Base-by-base conservation (phyloP, 208 protist genomes). In the Crithidia fasciculata region DNA sequence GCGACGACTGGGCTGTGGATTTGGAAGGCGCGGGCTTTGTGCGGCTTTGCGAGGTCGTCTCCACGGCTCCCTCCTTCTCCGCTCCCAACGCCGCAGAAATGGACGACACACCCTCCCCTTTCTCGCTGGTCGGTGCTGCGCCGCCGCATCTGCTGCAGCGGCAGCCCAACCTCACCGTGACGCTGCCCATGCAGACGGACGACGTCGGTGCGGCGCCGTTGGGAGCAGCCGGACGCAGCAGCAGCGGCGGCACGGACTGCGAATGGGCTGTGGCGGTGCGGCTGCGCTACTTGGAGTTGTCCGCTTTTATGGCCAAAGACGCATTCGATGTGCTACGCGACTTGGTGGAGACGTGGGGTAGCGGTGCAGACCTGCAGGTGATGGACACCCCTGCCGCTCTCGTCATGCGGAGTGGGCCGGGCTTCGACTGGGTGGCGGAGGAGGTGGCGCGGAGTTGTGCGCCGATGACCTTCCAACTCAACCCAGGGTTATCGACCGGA, bases 281-380 rank as follows among this genome's bases (percentile, higher is more conserved):
- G 40, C 72, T 89, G 65, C 74, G 79, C 36, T 74, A 84, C 12
- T 19, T 91, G 8, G 75, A 84, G 69, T 73, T 80, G 8, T 80
- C 78, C 39, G 78, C 79, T 47, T 89, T 86, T 54, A 81, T 85
- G 71, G 87, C 87, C 0, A 78, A 85, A 56, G 87, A 91, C 52
- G 76, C 87, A 2, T 76, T 89, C 12, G 73, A 82, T 47, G 80
- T 80, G 13, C 76, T 87, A 4, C 66, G 69, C 40, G 82, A 81
- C 4, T 37, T 86, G 6, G 54, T 79, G 3, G 75, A 72, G 47
- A 60, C 76, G 37, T 86, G 82, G 61, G 66, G 73, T 7, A 37
- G 61, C 12, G 74, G 74, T 12, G 15, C 74, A 8, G 85, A 92
- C 62, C 58, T 88, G 53, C 12, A 62, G 50, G 74, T 70, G 41